Evolutionary conservation across 2,329 filamentous ascomycete species (phyloP), one percentile per base, ranked within the genome.

Genomic region (Pestalotiopsis sp.): DNA sequence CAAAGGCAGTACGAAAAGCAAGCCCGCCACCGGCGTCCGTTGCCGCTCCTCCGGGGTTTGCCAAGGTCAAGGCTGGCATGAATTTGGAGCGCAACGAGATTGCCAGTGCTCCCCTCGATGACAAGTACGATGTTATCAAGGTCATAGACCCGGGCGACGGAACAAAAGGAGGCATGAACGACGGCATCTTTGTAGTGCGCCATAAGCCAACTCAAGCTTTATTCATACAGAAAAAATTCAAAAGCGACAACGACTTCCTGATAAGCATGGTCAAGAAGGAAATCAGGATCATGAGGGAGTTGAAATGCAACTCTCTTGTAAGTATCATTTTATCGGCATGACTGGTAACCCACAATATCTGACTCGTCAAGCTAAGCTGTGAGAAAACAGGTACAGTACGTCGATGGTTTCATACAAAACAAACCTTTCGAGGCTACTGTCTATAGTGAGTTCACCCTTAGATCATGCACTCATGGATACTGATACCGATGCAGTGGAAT

Each of bases 191-290:
- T 44, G 58, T 69, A 39, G 69, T 68, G 24, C 20, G 66, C 5
- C 44, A 66, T 14, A 62, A 52, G 35, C 11, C 24, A 11, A 66
- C 48, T 7, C 58, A 52, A 1, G 63, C 62, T 44, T 39, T 70
- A 9, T 70, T 66, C 40, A 59, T 70, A 22, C 26, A 68, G 38
- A 70, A 70, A 40, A 65, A 66, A 26, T 70, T 56, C 30, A 69
- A 57, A 40, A 17, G n/a, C 38, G 40, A 60, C 65, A 26, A 40
- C 13, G 11, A 38, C 22, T 30, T 67, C 17, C 11, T 66, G 10
- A 56, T 69, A 24, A 55, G 55, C n/a, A 20, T 66, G 24, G 62
- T 65, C 65, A 58, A 35, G 26, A 58, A 62, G 2, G 65, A 70
- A 44, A 68, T 69, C 26, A 58, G 40, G 13, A 48, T 68, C 24